Base-by-base conservation (phyloP, 1,139 yeast species). In the Meyerozyma elateridarum region DNA sequence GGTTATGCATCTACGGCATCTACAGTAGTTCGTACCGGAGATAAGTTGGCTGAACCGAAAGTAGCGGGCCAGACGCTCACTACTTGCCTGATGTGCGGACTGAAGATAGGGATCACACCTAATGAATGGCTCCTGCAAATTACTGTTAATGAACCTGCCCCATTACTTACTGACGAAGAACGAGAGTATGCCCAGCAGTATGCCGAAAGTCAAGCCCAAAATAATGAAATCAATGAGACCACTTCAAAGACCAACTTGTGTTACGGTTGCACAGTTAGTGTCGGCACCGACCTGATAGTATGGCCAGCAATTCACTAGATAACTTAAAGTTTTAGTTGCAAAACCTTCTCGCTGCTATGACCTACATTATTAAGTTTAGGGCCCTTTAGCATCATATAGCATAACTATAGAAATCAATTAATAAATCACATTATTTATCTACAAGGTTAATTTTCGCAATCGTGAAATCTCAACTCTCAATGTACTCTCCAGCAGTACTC, bases 1-100 rank as follows among this genome's bases (percentile, higher is more conserved):
- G 94, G 84, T 6, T 89, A 88, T 49, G 87, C 96, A 0, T 87
- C 94, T 32, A 87, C 93, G 4, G 91, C 93, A 2, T 83, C 96
- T 0, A 89, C 98, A 0, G 97, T 91, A 13, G 89, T 88, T 8
- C 79, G 85, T 41, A 89, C 95, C 0, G 95, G 94, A 8, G 80
- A 79, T 32, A 89, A 91, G 53, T 60, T 91, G 31, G 76, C 76
- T 1, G 70, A 71, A 7, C 87, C 85, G 0, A 52, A 46, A n/a
- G 45, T 43, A 14, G n/a, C n/a, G n/a, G 43, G 36, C 4, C 34
- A 40, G 7, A 36, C 40, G 2, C 17, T 36, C 3, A 46, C 39
- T 4, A 32, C 44, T 5, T 84, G 93, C 54, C 57, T 59, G 24
- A 48, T 79, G 1, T 82, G 89, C 52, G 68, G 67, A 7, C 63